A percentile compares a stretch with the other conserved stretches of the same genome.
phyloP scores from a whole-genome alignment of 2,329 filamentous ascomycete species.

The Tolypocladium nubicola region DNA sequence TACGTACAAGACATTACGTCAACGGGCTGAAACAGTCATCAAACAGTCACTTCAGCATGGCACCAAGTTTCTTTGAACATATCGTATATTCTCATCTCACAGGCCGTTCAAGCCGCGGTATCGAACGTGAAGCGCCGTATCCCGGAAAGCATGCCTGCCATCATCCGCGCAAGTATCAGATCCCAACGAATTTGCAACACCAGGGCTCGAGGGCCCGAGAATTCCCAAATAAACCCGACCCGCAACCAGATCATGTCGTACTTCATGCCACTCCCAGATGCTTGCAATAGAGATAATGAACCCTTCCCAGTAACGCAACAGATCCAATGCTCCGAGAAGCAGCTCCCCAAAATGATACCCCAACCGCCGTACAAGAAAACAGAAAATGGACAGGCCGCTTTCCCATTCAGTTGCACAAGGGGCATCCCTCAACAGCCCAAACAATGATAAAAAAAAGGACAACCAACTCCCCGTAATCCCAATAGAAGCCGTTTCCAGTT shows the following conservation, averaged over 20 bases:
- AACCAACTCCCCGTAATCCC: conserved; percentile 26
- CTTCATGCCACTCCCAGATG: conserved; percentile 19
- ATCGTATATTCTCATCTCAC: conserved; percentile 28
- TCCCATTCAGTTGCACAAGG: conserved; percentile 19
- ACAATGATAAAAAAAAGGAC: conserved; percentile 6
- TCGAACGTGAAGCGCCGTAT: conserved; percentile 16
- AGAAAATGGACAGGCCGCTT: conserved; percentile 17
- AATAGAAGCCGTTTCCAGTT: conserved; percentile 18
- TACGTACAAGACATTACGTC: background rate
- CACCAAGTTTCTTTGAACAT: conserved; percentile 12
- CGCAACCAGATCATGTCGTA: conserved; percentile 22
- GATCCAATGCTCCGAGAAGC: conserved; percentile 7
- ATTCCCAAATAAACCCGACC: conserved; percentile 19
- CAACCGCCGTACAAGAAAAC: conserved; percentile 8
- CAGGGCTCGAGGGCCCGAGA: conserved; percentile 21
- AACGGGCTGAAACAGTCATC: background rate
- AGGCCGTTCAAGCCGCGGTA: conserved; percentile 16
- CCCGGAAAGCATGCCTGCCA: conserved; percentile 20
- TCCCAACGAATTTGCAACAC: conserved; percentile 22
- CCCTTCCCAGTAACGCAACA: conserved; percentile 15
- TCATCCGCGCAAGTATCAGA: conserved; percentile 12
- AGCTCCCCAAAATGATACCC: conserved; percentile 4
- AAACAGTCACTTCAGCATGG: background rate
- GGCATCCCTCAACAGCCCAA: conserved; percentile 11
- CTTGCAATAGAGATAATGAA: conserved; percentile 15